phyloP scores from a whole-genome alignment of 768 basidiomycete species.

The Suillus weaverae region DNA sequence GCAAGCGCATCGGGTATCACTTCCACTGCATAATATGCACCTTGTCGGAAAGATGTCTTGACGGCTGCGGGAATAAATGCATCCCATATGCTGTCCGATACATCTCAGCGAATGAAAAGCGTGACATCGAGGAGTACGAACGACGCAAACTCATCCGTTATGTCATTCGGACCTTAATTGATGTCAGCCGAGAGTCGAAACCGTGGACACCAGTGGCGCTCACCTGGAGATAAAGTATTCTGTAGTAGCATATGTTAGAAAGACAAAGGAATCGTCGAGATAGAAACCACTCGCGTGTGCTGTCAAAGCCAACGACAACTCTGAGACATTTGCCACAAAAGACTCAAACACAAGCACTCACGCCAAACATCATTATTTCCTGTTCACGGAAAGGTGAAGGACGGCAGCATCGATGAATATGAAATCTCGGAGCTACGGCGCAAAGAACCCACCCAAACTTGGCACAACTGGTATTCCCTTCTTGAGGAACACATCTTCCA shows the following conservation, averaged over 20 bases:
- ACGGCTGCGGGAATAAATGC: slow-evolving; percentile 77
- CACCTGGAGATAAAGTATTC: slow-evolving; percentile 71
- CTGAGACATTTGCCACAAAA: not conserved
- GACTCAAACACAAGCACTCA: slow-evolving; percentile 39
- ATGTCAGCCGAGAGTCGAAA: slow-evolving; percentile 8
- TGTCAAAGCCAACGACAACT: slow-evolving; percentile 20
- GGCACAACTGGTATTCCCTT: slow-evolving; percentile 79
- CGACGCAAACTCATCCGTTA: slow-evolving; percentile 69
- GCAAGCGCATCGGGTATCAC: slow-evolving; percentile 75
- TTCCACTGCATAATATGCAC: slow-evolving; percentile 82
- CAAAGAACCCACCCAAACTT: slow-evolving; percentile 57
- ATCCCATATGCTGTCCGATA: slow-evolving; percentile 67
- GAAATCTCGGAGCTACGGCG: not conserved
- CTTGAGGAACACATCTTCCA: slow-evolving; percentile 70
- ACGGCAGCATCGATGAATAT: not conserved
- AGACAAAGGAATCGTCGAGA: not conserved
- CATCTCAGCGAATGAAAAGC: slow-evolving; percentile 8
- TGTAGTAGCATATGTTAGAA: slow-evolving; percentile 25
- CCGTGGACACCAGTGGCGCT: slow-evolving; percentile 11
- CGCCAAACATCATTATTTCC: slow-evolving; percentile 95
- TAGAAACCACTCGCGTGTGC: slow-evolving; percentile 52
- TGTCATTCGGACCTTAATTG: slow-evolving; percentile 60
- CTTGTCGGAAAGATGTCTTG: slow-evolving; percentile 76
- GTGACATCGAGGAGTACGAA: slow-evolving; percentile 35
- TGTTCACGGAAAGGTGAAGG: slow-evolving; percentile 24